phyloP scores from a whole-genome alignment of 371 early-diverging fungal species.

The Mucor velutinosus region DNA sequence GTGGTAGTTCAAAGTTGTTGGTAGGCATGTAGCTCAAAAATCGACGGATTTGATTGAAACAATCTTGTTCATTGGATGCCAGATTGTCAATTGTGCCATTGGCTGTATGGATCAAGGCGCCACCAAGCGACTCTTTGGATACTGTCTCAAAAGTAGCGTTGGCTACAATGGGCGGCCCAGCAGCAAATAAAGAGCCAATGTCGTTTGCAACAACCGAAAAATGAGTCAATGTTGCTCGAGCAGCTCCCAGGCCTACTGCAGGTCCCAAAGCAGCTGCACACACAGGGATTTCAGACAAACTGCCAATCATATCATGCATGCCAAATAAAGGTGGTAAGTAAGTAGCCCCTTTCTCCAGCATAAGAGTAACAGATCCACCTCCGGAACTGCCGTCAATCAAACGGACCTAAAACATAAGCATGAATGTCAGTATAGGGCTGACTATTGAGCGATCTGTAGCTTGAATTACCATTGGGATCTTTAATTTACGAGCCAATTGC shows the following conservation, averaged over 20 bases:
- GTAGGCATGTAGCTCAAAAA: slow-evolving; percentile 46
- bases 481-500: slow-evolving; percentile 39
- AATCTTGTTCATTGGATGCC: slow-evolving; percentile 38
- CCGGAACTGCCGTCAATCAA: slow-evolving; percentile 53
- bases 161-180: slow-evolving; percentile 48
- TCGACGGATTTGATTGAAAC: slow-evolving; percentile 40
- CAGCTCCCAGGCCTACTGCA: slow-evolving; percentile 48
- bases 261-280: slow-evolving; percentile 46
- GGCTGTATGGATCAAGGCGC: slow-evolving; percentile 38
- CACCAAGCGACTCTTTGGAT: slow-evolving; percentile 42
- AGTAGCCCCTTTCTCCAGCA: slow-evolving; percentile 40
- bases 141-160: slow-evolving; percentile 48
- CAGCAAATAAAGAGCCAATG: slow-evolving; percentile 46
- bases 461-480: slow-evolving; percentile 35
- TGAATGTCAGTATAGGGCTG: background rate
- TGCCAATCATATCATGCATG: slow-evolving; percentile 46
- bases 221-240: slow-evolving; percentile 46
- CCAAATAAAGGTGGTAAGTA: slow-evolving; percentile 48
- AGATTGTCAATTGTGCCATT: slow-evolving; percentile 50
- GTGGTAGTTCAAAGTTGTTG: slow-evolving; percentile 31
- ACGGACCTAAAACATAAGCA: slow-evolving; percentile 11
- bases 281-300: slow-evolving; percentile 47
- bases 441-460: too few relatives aligned
- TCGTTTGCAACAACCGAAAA: slow-evolving; percentile 40
- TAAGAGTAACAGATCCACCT: slow-evolving; percentile 39